Evolutionary conservation across 331 rosid genomes (phyloP).

Genomic region (Spiraea crenata): DNA sequence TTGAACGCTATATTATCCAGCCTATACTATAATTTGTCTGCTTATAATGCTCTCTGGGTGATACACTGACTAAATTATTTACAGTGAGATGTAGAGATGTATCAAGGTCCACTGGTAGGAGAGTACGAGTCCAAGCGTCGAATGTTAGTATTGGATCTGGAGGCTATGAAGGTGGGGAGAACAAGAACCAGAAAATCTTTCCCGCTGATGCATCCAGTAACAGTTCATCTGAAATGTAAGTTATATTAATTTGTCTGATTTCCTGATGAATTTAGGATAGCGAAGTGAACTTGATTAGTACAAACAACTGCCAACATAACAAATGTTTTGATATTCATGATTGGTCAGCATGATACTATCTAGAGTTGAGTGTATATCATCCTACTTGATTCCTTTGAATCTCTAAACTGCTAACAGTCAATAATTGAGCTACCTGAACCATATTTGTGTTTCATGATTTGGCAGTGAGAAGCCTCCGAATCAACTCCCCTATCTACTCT

Average conservation of each 20-base stretch:
- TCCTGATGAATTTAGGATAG: neutral
- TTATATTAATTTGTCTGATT: constrained; percentile 23
- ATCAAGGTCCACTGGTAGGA: constrained; percentile 32
- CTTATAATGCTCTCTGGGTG: neutral
- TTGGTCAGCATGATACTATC: neutral
- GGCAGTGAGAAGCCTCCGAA: constrained; percentile 70
- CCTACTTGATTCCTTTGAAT: neutral
- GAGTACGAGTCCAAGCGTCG: constrained; percentile 63
- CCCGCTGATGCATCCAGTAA: constrained; percentile 35
- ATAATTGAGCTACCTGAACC: constrained; percentile 6
- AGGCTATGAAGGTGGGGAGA: constrained; percentile 53
- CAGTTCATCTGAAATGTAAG: constrained; percentile 67
- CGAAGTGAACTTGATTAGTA: neutral
- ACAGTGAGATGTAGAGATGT: constrained; percentile 61
- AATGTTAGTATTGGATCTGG: constrained; percentile 69
- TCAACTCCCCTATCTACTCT: constrained; percentile 64
- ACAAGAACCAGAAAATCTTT: constrained; percentile 38
- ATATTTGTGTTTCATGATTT: constrained; percentile 41
- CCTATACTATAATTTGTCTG: neutral
- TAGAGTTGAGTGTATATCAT: neutral
- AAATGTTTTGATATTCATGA: neutral
- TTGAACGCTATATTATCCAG: neutral
- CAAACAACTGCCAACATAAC: neutral
- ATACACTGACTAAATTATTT: constrained; percentile 21
- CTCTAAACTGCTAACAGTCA: neutral